phyloP scores from a whole-genome alignment of 1,139 yeast species.

The Blastobotrys persicus region DNA sequence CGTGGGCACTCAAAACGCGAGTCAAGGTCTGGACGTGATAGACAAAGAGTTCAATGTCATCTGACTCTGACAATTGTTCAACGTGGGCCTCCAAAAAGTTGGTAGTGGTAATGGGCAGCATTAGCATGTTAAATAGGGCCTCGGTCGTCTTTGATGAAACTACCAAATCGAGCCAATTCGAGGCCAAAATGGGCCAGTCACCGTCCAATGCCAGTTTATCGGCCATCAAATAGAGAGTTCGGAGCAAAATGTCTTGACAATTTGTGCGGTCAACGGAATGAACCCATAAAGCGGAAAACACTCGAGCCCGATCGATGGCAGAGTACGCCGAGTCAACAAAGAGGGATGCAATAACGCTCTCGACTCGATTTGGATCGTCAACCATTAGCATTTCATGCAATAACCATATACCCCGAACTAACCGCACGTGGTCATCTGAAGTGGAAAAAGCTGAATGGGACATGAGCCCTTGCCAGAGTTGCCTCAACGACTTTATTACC shows the following conservation, averaged over 20 bases:
- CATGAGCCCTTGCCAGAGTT: constrained; percentile 18
- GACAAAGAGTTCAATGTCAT: constrained; percentile 58
- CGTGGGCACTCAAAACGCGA: constrained; percentile 50
- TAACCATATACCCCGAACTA: constrained; percentile 48
- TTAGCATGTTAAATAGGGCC: constrained; percentile 56
- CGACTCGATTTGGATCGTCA: constrained; percentile 34
- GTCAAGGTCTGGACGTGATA: constrained; percentile 54
- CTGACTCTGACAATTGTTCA: constrained; percentile 31
- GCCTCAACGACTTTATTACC: constrained; percentile 16
- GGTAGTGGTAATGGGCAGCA: constrained; percentile 46
- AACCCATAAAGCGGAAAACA: constrained; percentile 44
- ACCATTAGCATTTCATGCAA: constrained; percentile 33
- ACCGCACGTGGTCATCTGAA: constrained; percentile 54
- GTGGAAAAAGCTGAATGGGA: constrained; percentile 36
- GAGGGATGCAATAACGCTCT: constrained; percentile 38
- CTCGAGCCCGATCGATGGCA: constrained; percentile 22
- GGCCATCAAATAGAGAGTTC: constrained; percentile 66
- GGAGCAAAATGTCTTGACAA: constrained; percentile 48
- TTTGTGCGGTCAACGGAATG: constrained; percentile 41
- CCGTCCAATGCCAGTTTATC: constrained; percentile 52
- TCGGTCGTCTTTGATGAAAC: constrained; percentile 55
- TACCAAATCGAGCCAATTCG: constrained; percentile 56
- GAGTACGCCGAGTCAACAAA: constrained; percentile 20
- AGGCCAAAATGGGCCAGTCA: constrained; percentile 42
- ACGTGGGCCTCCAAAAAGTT: constrained; percentile 22